Conservation (phyloP, 148 eudicot genomes). For the Pouteria glomerata region DNA sequence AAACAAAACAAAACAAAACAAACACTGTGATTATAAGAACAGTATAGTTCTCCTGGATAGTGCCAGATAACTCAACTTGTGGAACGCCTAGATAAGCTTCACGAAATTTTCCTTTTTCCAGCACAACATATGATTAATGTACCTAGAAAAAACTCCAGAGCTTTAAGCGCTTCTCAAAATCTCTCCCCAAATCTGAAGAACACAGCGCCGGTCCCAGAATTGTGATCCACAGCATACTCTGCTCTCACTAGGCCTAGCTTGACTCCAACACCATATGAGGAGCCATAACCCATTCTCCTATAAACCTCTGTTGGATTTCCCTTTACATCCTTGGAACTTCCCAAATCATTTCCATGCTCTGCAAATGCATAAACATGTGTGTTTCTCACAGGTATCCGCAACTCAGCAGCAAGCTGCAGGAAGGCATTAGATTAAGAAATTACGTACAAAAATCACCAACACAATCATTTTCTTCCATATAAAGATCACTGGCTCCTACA, state of each 20-base stretch:
- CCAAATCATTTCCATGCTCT: slow-evolving; percentile 94
- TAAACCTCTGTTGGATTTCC: slow-evolving; percentile 97
- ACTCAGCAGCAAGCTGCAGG: slow-evolving; percentile 84
- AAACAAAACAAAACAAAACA: too few species aligned
- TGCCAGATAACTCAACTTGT: neutral
- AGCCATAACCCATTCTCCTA: slow-evolving; percentile 83
- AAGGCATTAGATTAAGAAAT: slow-evolving; percentile 7
- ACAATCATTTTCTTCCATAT: neutral
- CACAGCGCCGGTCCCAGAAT: slow-evolving; percentile 78
- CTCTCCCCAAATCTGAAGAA: slow-evolving; percentile 98
- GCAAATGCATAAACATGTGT: slow-evolving; percentile 80
- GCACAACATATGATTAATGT: neutral
- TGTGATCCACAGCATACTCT: slow-evolving; percentile 91
- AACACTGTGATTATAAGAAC: too few species aligned
- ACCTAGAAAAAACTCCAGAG: slow-evolving; percentile 10
- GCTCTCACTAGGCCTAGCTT: slow-evolving; percentile 93
- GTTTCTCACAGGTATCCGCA: slow-evolving; percentile 75
- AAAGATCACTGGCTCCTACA: neutral
- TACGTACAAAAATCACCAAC: slow-evolving; percentile 1
- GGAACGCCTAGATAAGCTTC: neutral
- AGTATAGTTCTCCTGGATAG: too few species aligned
- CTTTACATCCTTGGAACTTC: slow-evolving; percentile 84
- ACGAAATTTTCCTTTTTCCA: slow-evolving; percentile 2
- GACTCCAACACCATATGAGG: slow-evolving; percentile 88
- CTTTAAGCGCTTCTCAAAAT: slow-evolving; percentile 37